phyloP scores from a whole-genome alignment of 331 rosid species.

The Pyrus hybrid region DNA sequence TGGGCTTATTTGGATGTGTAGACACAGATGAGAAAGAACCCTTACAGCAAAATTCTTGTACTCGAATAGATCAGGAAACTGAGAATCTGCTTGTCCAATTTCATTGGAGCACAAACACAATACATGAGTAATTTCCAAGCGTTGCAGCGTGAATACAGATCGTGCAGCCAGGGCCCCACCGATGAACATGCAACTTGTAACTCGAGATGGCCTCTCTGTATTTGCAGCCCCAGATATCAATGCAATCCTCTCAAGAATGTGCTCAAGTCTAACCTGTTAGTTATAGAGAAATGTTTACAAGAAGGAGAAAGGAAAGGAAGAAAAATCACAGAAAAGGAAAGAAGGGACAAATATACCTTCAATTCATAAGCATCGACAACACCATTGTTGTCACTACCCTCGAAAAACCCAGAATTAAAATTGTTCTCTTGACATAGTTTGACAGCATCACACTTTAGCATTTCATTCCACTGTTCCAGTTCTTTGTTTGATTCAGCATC shows the following conservation, averaged over 20 bases:
- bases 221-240: slow-evolving; percentile 90
- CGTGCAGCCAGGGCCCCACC: slow-evolving; percentile 94
- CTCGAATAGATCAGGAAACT: slow-evolving; percentile 64
- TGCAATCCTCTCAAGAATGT: slow-evolving; percentile 84
- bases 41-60: slow-evolving; percentile 83
- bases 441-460: slow-evolving; percentile 77
- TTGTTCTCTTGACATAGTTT: slow-evolving; percentile 91
- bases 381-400: slow-evolving; percentile 74
- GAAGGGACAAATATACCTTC: slow-evolving; percentile 40
- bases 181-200: slow-evolving; percentile 60
- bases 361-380: slow-evolving; percentile 88
- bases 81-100: slow-evolving; percentile 94
- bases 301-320: background rate
- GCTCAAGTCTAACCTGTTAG: slow-evolving; percentile 92
- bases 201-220: slow-evolving; percentile 78
- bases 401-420: slow-evolving; percentile 83
- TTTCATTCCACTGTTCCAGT: slow-evolving; percentile 94
- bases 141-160: slow-evolving; percentile 78
- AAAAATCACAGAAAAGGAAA: background rate
- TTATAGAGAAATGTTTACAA: background rate
- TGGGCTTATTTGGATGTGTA: background rate
- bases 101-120: slow-evolving; percentile 89
- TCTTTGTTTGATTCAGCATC: slow-evolving; percentile 87
- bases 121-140: slow-evolving; percentile 73
- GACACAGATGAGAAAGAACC: background rate